Evolutionary conservation across 805 yeast genomes (phyloP).

Genomic region (Starmerella kuoi): DNA sequence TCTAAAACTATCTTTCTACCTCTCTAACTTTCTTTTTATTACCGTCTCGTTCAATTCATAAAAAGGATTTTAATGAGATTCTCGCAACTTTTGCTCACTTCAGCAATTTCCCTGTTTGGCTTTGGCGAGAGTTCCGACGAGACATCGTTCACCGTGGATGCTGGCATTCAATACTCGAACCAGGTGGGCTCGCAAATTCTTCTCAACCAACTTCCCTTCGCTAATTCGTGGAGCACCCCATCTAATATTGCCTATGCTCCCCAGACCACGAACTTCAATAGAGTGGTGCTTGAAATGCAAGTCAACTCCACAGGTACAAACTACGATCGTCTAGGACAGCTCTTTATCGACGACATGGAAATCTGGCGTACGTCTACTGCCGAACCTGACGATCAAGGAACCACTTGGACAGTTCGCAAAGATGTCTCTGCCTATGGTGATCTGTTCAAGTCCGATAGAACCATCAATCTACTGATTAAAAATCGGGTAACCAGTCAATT

Average conservation of each 20-base stretch:
- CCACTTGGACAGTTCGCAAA: slow-evolving; percentile 44
- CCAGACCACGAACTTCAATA: slow-evolving; percentile 27
- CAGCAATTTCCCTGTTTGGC: too few relatives aligned
- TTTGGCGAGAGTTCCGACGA: too few relatives aligned
- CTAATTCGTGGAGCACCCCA: slow-evolving; percentile 29
- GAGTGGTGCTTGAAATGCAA: slow-evolving; percentile 29
- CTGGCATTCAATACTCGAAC: slow-evolving; percentile 10
- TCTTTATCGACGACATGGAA: slow-evolving; percentile 39
- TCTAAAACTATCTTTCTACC: too few relatives aligned
- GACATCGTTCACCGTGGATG: slow-evolving; percentile 9
- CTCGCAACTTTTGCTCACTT: too few relatives aligned
- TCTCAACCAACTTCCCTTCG: slow-evolving; percentile 24
- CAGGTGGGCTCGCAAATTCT: slow-evolving; percentile 16
- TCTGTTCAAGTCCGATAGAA: slow-evolving; percentile 34
- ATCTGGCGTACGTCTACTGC: slow-evolving; percentile 79
- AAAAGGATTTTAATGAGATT: too few relatives aligned
- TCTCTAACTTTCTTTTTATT: too few relatives aligned
- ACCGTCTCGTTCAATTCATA: too few relatives aligned
- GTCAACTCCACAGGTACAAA: slow-evolving; percentile 30
- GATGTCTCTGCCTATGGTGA: slow-evolving; percentile 50
- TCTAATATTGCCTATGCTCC: slow-evolving; percentile 26
- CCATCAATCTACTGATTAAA: slow-evolving; percentile 36
- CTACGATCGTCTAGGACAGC: slow-evolving; percentile 30
- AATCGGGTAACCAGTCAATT: slow-evolving; percentile 41
- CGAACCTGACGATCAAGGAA: slow-evolving; percentile 51